A percentile compares a stretch with the other conserved stretches of the same genome.
Conservation (phyloP, 2,329 filamentous ascomycete genomes). For the Aspergillus intermedius region DNA sequence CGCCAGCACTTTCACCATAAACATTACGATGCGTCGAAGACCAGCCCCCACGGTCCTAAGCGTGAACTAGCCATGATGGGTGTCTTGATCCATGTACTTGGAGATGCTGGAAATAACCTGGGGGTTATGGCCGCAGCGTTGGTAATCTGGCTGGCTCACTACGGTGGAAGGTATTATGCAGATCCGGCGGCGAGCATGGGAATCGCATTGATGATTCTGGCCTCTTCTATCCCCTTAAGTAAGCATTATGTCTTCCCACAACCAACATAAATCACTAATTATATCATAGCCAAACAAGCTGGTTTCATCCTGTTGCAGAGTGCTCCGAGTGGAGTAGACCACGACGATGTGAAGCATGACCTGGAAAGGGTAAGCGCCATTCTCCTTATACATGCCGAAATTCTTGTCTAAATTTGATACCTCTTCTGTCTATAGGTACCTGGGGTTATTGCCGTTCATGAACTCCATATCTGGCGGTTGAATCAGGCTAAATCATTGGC, state of each 20-base stretch:
- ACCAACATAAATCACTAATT: not conserved
- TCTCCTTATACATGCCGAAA: not conserved
- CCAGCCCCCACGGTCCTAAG: slow-evolving; percentile 32
- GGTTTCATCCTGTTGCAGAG: slow-evolving; percentile 63
- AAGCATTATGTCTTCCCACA: not conserved
- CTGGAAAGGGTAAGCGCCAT: slow-evolving; percentile 50
- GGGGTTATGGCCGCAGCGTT: slow-evolving; percentile 63
- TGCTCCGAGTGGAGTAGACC: slow-evolving; percentile 53
- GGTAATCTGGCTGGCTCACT: slow-evolving; percentile 58
- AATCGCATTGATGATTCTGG: slow-evolving; percentile 63
- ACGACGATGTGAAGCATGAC: slow-evolving; percentile 60
- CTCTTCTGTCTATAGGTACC: slow-evolving; percentile 43
- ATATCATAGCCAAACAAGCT: slow-evolving; percentile 14
- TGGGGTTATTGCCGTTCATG: slow-evolving; percentile 60
- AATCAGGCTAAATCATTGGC: slow-evolving; percentile 63
- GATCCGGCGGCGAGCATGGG: slow-evolving; percentile 61
- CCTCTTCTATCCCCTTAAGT: slow-evolving; percentile 41
- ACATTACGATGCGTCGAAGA: slow-evolving; percentile 10
- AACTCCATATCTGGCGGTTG: slow-evolving; percentile 65
- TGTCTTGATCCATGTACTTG: slow-evolving; percentile 63
- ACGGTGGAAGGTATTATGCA: slow-evolving; percentile 56
- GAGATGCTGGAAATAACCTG: slow-evolving; percentile 67
- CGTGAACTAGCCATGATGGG: slow-evolving; percentile 64
- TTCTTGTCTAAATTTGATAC: slow-evolving; percentile 7
- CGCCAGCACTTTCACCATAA: slow-evolving; percentile 19